Evolutionary conservation across 1,284 basidiomycete species (phyloP), one percentile per base, ranked within the genome.

Genomic region (Rhizoctonia solani): DNA sequence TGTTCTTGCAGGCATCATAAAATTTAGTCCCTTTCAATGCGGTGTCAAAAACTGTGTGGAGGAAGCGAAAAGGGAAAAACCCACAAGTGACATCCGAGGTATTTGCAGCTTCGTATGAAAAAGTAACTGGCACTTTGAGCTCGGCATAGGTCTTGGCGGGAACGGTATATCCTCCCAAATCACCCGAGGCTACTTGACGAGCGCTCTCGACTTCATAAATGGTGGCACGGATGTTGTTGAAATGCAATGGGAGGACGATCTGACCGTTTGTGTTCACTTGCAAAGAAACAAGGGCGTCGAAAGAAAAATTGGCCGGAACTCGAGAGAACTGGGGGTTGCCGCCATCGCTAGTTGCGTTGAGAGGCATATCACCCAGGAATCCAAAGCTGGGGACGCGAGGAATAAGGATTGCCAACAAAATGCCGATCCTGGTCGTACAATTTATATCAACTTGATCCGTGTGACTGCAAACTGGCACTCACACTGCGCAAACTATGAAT

Each of bases 261-360:
- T 88, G 92, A 72, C 76, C 78, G 14, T 79, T 79, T 3, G 91
- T 92, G 77, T 93, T 83, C 50, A 90, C 81, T 72, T 90, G 82
- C 8, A 95, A 79, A 49, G 87, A 82, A 21, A 91, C 85, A 54
- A 83, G 79, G 1, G 87, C 91, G 1, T 88, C 82, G 80, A 95
- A 95, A 19, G 88, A 86, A 77, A 94, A 95, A 77, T 95, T 95
- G 54, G 93, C 86, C 0, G 92, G 92, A 0, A 80, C 74, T 58
- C 89, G 84, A 44, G 82, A 86, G 79, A 94, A 93, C 21, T 77
- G 75, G 50, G 77, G 70, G 0, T 82, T 84, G 56, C 81, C 58
- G 16, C 70, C 70, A 32, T 83, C 84, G 0, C 84, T 84, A 14
- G 89, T 86, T 25, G 81, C 79, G 3, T 75, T 74, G 41, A 95